Conservation (phyloP, 768 basidiomycete species). For the Termitomyces sp. region DNA sequence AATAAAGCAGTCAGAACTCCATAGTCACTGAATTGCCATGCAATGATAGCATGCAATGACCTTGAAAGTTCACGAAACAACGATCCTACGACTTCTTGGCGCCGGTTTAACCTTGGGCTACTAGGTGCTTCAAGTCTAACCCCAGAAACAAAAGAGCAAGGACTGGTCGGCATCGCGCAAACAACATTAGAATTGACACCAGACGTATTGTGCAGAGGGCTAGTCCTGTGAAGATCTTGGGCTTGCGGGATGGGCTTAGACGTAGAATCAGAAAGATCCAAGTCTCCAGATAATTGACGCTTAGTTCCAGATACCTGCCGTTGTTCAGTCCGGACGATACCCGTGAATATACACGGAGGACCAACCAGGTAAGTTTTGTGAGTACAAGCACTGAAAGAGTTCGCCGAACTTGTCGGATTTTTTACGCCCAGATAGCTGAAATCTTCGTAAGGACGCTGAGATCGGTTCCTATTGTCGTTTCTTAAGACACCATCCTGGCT, state of each 20-base stretch:
- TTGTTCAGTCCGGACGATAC: not conserved
- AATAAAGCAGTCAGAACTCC: not conserved
- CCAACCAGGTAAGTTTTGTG: conserved; percentile 4
- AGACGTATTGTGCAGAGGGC: not conserved
- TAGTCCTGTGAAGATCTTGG: not conserved
- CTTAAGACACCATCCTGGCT: not conserved
- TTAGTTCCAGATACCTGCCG: conserved; percentile 7
- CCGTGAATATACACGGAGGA: not conserved
- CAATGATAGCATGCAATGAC: conserved; percentile 21
- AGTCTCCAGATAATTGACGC: conserved; percentile 2
- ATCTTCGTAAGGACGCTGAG: conserved; percentile 7
- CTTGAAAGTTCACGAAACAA: conserved; percentile 37
- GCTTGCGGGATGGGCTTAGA: not conserved
- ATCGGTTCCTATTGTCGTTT: conserved; percentile 5
- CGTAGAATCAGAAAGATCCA: not conserved
- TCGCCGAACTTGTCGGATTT: conserved; percentile 1
- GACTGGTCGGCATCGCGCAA: not conserved
- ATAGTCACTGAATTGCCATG: conserved; percentile 2
- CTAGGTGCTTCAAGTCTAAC: not conserved
- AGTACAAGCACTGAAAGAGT: not conserved
- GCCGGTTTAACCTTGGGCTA: conserved; percentile 1
- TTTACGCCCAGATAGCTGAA: conserved; percentile 8
- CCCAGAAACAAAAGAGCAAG: not conserved
- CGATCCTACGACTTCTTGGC: conserved; percentile 19
- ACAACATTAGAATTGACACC: not conserved